Conservation (phyloP, 2,329 filamentous ascomycete genomes). For the Trichophyton verrucosum region DNA sequence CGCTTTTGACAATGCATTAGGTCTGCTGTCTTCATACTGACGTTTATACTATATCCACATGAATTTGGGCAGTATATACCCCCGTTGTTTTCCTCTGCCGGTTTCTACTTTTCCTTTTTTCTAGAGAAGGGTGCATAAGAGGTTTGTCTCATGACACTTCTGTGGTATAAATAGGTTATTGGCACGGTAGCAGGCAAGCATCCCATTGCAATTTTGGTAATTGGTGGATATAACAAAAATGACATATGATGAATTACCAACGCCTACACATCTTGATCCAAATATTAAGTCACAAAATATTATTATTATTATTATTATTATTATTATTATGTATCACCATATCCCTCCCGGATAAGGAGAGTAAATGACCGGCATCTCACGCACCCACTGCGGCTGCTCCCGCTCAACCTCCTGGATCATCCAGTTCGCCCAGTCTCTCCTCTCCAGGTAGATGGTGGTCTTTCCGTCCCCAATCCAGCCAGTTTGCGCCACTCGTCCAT, state of each 20-base stretch:
- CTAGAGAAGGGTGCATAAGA: not conserved
- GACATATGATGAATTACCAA: not conserved
- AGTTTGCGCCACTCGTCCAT: slow-evolving; percentile 10
- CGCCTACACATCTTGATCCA: no score
- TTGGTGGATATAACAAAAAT: not conserved
- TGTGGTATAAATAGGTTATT: not conserved
- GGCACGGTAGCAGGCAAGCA: not conserved
- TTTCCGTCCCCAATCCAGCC: slow-evolving; percentile 13
- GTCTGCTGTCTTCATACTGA: not conserved
- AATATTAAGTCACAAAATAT: not conserved
- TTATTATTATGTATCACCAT: no score
- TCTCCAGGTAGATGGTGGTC: slow-evolving; percentile 10
- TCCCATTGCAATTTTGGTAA: not conserved
- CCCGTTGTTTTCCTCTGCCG: not conserved
- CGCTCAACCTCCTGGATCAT: slow-evolving; percentile 13
- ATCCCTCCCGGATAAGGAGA: slow-evolving; percentile 1
- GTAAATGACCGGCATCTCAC: slow-evolving; percentile 13
- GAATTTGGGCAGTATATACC: not conserved
- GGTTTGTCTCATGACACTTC: not conserved
- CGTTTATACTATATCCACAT: not conserved
- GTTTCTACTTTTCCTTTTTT: not conserved
- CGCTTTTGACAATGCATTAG: not conserved
- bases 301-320: not conserved
- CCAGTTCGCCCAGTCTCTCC: slow-evolving; percentile 14
- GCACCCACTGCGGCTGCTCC: slow-evolving; percentile 11